Base-by-base conservation (phyloP, 352 stramenopile genomes). In the Pythium aristosporum region DNA sequence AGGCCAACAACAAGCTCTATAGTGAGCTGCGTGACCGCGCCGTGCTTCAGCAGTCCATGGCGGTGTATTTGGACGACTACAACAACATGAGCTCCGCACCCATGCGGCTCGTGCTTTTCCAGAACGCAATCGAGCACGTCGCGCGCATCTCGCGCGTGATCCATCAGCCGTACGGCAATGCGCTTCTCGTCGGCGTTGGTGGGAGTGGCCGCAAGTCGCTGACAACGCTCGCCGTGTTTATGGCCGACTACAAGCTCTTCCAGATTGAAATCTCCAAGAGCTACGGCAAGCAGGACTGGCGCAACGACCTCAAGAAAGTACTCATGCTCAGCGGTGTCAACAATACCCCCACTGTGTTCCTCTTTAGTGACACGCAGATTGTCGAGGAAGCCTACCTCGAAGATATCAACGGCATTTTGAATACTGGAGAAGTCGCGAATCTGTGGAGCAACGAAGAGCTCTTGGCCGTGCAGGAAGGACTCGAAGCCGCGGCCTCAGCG, bases 241-340 rank as follows among this genome's bases (percentile, higher is more conserved):
- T 98, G 77, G 91, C 92, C 20, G 91, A 98, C 68, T 98, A 95
- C 73, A 91, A 96, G 63, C 74, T 98, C 13, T 98, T 98, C 65
- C 89, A 97, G 71, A 98, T 98, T 66, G 95, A 98, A 62, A 98
- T 98, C 36, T 97, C 89, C 43, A 98, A 98, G 68, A 92, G 82
- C 13, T 98, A 98, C 65, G 89, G 87, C 16, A 81, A 88, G n/a
- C 75, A 64, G 0, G 95, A 98, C 60, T 98, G 92, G 91, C 80
- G 88, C 15, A 96, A 97, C 46, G 95, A 98, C 62, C 75, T 98
- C 16, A 98, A 98, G 71, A 88, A 93, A 34, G 91, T 88, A 43
- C 71, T 88, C 36, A 84, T 79, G 66, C 82, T 94, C 48, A 89
- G 80, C 53, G 81, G 85, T 2, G 77, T 96, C 20, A 82, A 74